Base-by-base conservation (phyloP, 805 yeast species). In the Kazachstania taianensis region DNA sequence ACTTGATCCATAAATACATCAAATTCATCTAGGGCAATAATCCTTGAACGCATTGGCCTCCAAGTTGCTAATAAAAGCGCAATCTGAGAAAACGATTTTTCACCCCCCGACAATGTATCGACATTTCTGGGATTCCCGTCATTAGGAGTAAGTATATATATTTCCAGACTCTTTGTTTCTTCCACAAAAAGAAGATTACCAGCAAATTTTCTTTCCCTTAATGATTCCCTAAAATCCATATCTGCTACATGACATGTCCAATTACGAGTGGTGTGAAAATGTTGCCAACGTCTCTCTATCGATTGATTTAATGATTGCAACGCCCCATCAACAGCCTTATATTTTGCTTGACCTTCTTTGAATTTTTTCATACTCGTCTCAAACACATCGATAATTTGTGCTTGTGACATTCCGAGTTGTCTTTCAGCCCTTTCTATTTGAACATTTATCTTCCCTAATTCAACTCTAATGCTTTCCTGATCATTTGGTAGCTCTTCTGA, bases 1-100 rank as follows among this genome's bases (percentile, higher is more conserved):
- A 85, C 83, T 33, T 85, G 84, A 57, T 92, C 99, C 98, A 92
- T 92, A 51, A 78, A 92, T 15, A 92, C 98, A 61, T 92, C 99
- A 56, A 82, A 92, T 58, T 92, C 99, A 59, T 92, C 99, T 41
- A 92, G 63, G 0, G 96, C 96, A 41, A 94, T 73, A 14, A 92
- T 72, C 38, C 82, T 73, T 0, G 94, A 79, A 41, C 80, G 75
- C 95, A 92, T 87, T 19, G 84, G 79, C 44, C 76, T 75, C 99
- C 99, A 92, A 20, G 94, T 81, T 0, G 96, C 80, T 41, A 89
- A 65, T 31, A 92, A 60, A 39, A 92, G 68, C 0, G 96, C 82
- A 43, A 89, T 78, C 55, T 94, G 98, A 0, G 95, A 77, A 56
- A 81, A 89, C 1, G 96, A 85, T 53, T 87, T 87, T 55, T 92